These are phyloP conservation scores for Pouteria glomerata DNA, from an alignment of 148 eudicot genomes.

Conservation along the genomic window DNA sequence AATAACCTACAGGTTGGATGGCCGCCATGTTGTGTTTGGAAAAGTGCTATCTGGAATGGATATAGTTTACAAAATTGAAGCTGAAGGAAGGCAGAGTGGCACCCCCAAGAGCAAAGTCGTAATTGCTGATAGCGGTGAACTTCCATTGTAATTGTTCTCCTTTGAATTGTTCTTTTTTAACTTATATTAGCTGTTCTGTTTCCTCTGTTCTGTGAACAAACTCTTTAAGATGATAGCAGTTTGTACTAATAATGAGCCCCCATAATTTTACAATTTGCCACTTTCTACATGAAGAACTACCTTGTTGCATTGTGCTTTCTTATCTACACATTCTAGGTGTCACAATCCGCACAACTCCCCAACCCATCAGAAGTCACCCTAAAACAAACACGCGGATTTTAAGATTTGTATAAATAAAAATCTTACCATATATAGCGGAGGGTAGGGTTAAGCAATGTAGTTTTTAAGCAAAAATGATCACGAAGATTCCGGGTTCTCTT, in stretches of 20 bases:
- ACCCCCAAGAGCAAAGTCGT: constrained; percentile 82
- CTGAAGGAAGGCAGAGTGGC: constrained; percentile 89
- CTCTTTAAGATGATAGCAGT: not conserved
- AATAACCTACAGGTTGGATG: constrained; percentile 75
- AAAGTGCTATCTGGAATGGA: constrained; percentile 99
- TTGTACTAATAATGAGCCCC: not conserved
- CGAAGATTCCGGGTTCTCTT: no score
- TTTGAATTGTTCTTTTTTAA: not conserved
- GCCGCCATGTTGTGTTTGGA: constrained; percentile 88
- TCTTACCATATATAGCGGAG: no score
- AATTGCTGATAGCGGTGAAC: constrained; percentile 91
- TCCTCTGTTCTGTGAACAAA: not conserved
- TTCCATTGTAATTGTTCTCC: constrained; percentile 46
- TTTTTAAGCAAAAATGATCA: no score
- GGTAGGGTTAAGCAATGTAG: no score
- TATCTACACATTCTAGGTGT: no score
- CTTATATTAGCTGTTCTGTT: not conserved
- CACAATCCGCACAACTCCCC: no score
- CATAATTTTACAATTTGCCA: no score
- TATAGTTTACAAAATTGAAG: constrained; percentile 94
- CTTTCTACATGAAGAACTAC: no score
- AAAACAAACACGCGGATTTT: no score
- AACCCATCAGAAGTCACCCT: no score
- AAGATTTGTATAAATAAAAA: no score
- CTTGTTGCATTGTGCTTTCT: no score